phyloP scores from a whole-genome alignment of 768 basidiomycete species.

The Boletus sp. region DNA sequence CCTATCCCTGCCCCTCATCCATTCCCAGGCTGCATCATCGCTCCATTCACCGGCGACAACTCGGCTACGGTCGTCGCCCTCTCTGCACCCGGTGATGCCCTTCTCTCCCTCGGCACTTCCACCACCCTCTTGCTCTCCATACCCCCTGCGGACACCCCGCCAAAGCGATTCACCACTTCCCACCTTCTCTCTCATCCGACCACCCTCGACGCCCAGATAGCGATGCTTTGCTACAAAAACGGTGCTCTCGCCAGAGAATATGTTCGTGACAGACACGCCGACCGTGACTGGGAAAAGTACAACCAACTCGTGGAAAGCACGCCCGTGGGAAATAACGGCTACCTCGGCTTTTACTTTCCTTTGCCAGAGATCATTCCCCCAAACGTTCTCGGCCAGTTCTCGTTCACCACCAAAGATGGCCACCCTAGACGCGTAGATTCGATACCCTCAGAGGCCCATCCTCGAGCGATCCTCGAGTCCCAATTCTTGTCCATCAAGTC shows the following conservation, averaged over 20 bases:
- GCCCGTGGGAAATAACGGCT: background rate
- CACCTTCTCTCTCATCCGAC: constrained; percentile 8
- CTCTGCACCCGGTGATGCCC: constrained; percentile 5
- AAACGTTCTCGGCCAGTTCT: constrained; percentile 3
- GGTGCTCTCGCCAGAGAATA: constrained; percentile 9
- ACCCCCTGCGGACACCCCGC: constrained; percentile 1
- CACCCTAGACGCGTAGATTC: background rate
- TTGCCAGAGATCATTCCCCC: constrained; percentile 9
- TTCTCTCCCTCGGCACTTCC: constrained; percentile 7
- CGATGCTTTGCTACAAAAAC: constrained; percentile 13
- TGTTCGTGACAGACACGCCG: constrained; percentile 3
- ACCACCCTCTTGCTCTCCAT: constrained; percentile 8
- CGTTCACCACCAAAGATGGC: background rate
- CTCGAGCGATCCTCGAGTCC: constrained; percentile 8
- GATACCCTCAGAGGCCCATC: constrained; percentile 5
- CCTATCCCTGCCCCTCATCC: background rate
- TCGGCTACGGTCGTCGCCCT: constrained; percentile 6
- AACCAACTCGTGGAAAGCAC: constrained; percentile 2
- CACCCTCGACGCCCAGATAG: constrained; percentile 4
- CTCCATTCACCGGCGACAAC: constrained; percentile 10
- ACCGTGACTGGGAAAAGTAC: constrained; percentile 1
- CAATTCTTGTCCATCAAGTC: constrained; percentile 12
- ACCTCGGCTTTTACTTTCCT: constrained; percentile 7
- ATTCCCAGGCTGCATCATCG: constrained; percentile 1
- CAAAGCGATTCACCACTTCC: constrained; percentile 7